Percentiles rank a stretch among this genome's conserved stretches.
Conservation (phyloP, 164 flowering plant species). For the Protea cynaroides region DNA sequence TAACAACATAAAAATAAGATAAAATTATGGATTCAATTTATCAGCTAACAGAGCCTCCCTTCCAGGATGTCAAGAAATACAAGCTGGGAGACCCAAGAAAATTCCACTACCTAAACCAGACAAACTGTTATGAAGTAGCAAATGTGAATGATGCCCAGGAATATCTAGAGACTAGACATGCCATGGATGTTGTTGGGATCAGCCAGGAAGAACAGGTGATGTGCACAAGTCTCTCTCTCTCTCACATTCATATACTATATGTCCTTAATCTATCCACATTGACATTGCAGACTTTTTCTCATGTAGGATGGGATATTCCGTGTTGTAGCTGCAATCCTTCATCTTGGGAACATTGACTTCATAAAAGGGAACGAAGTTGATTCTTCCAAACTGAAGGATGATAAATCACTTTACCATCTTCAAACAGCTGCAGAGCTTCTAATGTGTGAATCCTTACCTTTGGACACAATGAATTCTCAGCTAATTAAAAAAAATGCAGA, state of each 20-base stretch:
- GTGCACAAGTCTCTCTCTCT: neutral
- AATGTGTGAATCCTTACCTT: constrained; percentile 29
- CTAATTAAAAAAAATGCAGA: neutral
- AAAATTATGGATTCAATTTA: neutral
- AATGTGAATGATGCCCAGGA: constrained; percentile 18
- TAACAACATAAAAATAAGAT: neutral
- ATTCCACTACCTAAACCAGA: constrained; percentile 79
- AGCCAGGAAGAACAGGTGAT: constrained; percentile 50
- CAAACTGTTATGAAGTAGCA: constrained; percentile 64
- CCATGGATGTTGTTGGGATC: constrained; percentile 66
- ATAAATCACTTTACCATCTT: constrained; percentile 44
- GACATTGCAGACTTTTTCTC: constrained; percentile 3
- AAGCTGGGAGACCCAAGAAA: constrained; percentile 66
- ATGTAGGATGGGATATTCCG: constrained; percentile 54
- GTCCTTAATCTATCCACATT: neutral
- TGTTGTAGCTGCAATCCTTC: constrained; percentile 56
- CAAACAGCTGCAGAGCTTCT: constrained; percentile 52
- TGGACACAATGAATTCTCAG: neutral
- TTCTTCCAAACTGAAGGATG: constrained; percentile 50
- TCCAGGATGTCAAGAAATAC: constrained; percentile 62
- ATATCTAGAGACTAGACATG: constrained; percentile 68
- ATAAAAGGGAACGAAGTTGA: constrained; percentile 48
- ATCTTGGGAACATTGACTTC: constrained; percentile 54
- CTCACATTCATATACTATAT: too few species aligned
- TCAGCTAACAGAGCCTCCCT: constrained; percentile 4